Evolutionary conservation across 495 filamentous ascomycete genomes (phyloP).

Genomic region (Xanthoparmelia taractica): DNA sequence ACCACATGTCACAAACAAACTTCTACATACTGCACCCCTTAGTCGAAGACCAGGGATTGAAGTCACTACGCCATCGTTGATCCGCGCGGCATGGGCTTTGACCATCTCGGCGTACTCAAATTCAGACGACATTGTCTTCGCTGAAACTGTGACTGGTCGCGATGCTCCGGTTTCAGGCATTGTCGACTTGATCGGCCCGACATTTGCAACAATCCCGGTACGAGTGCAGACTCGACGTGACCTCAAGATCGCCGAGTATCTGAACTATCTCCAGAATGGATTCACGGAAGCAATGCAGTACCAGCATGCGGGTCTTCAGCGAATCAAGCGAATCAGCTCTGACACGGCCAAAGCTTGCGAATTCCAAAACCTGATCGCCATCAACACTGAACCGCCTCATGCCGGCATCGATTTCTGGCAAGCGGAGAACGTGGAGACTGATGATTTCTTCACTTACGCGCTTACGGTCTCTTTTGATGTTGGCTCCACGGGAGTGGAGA

Average conservation of each 20-base stretch:
- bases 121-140: conserved; percentile 50
- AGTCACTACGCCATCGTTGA: conserved; percentile 50
- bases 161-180: conserved; percentile 42
- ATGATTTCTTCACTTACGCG: conserved; percentile 59
- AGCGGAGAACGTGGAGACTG: conserved; percentile 27
- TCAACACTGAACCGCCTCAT: conserved; percentile 31
- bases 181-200: conserved; percentile 44
- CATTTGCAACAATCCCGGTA: conserved; percentile 60
- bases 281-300: conserved; percentile 48
- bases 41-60: conserved; percentile 32
- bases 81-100: conserved; percentile 57
- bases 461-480: conserved; percentile 58
- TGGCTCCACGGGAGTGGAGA: conserved; percentile 45
- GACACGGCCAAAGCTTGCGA: conserved; percentile 60
- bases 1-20: conserved; percentile 43
- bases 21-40: conserved; percentile 44
- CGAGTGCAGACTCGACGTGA: conserved; percentile 38
- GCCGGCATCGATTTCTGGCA: conserved; percentile 28
- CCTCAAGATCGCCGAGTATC: conserved; percentile 29
- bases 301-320: conserved; percentile 62
- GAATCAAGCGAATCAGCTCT: conserved; percentile 53
- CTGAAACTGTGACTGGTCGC: conserved; percentile 49
- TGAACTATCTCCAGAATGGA: conserved; percentile 46
- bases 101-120: conserved; percentile 47
- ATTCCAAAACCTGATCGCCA: conserved; percentile 51